Base-by-base conservation (phyloP, 345 rosid genomes). In the Gossypium arboreum region DNA sequence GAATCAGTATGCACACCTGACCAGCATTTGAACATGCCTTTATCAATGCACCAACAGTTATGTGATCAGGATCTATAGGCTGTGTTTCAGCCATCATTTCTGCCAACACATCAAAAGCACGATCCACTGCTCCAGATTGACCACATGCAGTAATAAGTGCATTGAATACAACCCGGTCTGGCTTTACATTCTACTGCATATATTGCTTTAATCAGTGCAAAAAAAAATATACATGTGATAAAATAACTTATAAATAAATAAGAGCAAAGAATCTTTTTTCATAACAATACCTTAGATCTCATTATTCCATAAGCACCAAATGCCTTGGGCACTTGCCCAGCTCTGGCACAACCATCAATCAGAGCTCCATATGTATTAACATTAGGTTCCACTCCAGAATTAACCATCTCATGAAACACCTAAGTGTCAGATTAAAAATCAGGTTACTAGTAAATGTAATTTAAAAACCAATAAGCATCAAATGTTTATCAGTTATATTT, bases 71-170 rank as follows among this genome's bases (percentile, higher is more conserved):
- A 67, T 94, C 98, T 82, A 94, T 86, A 74, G 98, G 98, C 44
- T 87, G 97, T 20, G 77, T 74, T 85, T 94, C 98, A 25, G 87
- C 86, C 69, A 73, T 83, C 97, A 94, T 94, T 86, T 94, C 98
- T 73, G 98, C 89, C 81, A 94, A 90, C 71, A 92, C 97, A 80
- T 94, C 98, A 75, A 94, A 94, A 78, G 98, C 98, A 76, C 97
- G 97, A 83, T 92, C 95, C 63, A 92, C 98, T 72, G 97, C 98
- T 85, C 97, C 97, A 43, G 92, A 82, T 81, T 92, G 89, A 77
- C 95, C 98, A 81, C 98, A 94, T 75, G 98, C 98, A 64, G 94
- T 87, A 65, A 94, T 94, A 81, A 94, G 97, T 69, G 97, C 97
- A 82, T 94, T 94, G 85, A 92, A 94, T 68, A 94, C 90, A 84